Conservation (phyloP, 345 rosid species). For the Citrus australasica region DNA sequence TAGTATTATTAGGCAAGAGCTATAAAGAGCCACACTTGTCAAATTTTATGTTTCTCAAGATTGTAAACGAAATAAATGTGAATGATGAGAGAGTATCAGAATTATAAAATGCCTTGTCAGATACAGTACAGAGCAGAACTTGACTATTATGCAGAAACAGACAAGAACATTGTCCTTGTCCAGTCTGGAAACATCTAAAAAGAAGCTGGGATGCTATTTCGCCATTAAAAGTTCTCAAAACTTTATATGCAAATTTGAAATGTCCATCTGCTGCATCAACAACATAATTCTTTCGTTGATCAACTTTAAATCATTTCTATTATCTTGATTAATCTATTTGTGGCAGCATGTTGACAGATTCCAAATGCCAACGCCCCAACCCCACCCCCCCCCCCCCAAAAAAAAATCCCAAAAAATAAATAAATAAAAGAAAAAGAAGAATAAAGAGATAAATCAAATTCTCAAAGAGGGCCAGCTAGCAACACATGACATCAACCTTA, state of each 20-base stretch:
- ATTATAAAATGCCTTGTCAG: not conserved
- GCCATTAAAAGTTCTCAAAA: not conserved
- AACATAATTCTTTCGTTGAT: not conserved
- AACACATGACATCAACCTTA: not conserved
- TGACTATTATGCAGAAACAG: not conserved
- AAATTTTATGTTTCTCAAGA: not conserved
- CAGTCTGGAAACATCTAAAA: not conserved
- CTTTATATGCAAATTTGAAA: not conserved
- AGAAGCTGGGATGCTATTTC: not conserved
- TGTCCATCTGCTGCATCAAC: not conserved
- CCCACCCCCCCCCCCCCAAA: not conserved
- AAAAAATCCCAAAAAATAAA: not conserved
- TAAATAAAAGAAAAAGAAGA: not conserved
- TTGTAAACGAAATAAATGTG: not conserved
- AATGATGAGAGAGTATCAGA: slow-evolving; percentile 3
- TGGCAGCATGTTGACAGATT: not conserved
- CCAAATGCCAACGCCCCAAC: not conserved
- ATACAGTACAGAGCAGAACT: not conserved
- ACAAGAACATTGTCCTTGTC: not conserved
- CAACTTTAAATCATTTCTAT: not conserved
- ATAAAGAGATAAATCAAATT: not conserved
- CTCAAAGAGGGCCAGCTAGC: not conserved
- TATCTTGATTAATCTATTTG: not conserved
- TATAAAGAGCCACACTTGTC: no score
- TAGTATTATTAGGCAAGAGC: no score